phyloP scores from a whole-genome alignment of 805 yeast species.

The Lipomyces japonicus region DNA sequence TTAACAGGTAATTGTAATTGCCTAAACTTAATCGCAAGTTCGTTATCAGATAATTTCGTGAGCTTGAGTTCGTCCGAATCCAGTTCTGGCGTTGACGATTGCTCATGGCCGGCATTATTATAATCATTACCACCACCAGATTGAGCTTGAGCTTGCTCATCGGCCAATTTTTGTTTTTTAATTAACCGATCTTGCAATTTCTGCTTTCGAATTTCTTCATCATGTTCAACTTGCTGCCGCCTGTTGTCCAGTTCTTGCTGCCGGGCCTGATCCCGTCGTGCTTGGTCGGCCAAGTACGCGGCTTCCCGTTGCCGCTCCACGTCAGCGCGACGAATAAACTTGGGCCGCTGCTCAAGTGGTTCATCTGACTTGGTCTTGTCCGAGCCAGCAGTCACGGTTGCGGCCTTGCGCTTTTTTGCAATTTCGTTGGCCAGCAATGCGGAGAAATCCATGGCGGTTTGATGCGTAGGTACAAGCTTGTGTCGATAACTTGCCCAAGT shows the following conservation, averaged over 20 bases:
- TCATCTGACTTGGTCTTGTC: neutral
- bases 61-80: neutral
- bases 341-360: constrained; percentile 7
- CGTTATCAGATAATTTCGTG: constrained; percentile 31
- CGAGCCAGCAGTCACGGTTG: constrained; percentile 11
- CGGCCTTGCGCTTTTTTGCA: constrained; percentile 42
- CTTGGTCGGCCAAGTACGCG: constrained; percentile 29
- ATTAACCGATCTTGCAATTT: constrained; percentile 22
- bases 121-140: neutral
- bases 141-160: constrained; percentile 15
- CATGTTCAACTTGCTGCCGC: constrained; percentile 35
- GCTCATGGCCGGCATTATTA: too few relatives aligned
- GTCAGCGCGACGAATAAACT: constrained; percentile 25
- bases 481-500: too few relatives aligned
- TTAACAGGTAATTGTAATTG: constrained; percentile 31
- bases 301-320: constrained; percentile 23
- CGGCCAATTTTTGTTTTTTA: constrained; percentile 29
- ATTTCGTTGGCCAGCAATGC: constrained; percentile 48
- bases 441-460: constrained; percentile 47
- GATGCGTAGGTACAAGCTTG: too few relatives aligned
- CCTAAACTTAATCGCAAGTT: constrained; percentile 32
- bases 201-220: constrained; percentile 28
- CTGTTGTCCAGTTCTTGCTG: constrained; percentile 29
- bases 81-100: neutral
- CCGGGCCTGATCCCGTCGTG: constrained; percentile 19